Evolutionary conservation across 192 early-diverging fungal species (phyloP), one percentile per base, ranked within the genome.

Genomic region (Phlyctochytrium arcticum): DNA sequence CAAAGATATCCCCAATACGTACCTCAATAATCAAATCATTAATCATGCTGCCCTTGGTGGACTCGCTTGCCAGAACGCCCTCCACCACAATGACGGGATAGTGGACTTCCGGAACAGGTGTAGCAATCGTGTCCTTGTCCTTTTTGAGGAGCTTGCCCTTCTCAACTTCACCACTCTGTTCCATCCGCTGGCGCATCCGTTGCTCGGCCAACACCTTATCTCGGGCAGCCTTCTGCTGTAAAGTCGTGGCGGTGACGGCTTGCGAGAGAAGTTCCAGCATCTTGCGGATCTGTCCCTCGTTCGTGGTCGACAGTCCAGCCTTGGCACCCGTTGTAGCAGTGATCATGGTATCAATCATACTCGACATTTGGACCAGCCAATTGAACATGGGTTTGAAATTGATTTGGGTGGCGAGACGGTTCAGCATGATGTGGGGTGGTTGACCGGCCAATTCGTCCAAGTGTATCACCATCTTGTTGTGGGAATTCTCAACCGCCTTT

Each of bases 331-430:
- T 94, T 0, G 89, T 88, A 5, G 92, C 93, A 6, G 89, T 86
- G 10, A 96, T 82, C 51, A 94, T 75, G 56, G 90, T 83, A 67
- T 96, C 92, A 44, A 94, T 79, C 26, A 92, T 70, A 42, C 86
- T 83, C 36, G 85, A 89, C 21, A 89, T 72, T 6, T 81, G 81
- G 31, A 82, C 82, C 59, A 89, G 77, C 68, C 85, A 90, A 58
- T 88, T 90, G 69, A 98, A 94, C 33, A 93, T 75, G 4, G 96
- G 96, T 71, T 92, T 90, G 78, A 92, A 96, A 5, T 91, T 90
- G 19, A 97, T 81, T 75, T 97, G 92, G 27, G 79, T 78, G 0
- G 94, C 92, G 61, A 98, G 72, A 9, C 70, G 70, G 19, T 83
- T 81, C 54, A 95, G 80, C 71, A 94, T 67, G 44, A 91, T 85